Evolutionary conservation across 116 monocot genomes (phyloP).

Genomic region (Cymodocea nodosa): DNA sequence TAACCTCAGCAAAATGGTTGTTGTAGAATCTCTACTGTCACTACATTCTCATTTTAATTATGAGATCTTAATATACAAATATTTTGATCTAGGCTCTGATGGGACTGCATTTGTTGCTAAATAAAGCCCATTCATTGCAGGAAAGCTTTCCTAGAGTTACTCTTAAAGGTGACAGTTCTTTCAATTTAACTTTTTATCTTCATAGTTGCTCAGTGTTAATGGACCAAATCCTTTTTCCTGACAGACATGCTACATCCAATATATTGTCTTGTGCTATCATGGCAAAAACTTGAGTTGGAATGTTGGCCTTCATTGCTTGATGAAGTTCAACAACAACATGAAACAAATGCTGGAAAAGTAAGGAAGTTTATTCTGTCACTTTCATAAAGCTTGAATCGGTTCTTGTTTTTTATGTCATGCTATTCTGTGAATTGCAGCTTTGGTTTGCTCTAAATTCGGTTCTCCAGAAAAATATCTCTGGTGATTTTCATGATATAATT

Average conservation of each 20-base stretch:
- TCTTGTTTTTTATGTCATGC: not conserved
- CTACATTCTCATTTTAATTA: not conserved
- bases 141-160: slow-evolving; percentile 48
- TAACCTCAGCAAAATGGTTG: not conserved
- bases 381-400: not conserved
- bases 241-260: slow-evolving; percentile 56
- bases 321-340: slow-evolving; percentile 44
- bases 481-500: slow-evolving; percentile 24
- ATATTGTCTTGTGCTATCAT: slow-evolving; percentile 35
- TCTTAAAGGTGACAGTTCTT: slow-evolving; percentile 29
- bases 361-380: not conserved
- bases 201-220: not conserved
- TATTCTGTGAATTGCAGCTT: slow-evolving; percentile 30
- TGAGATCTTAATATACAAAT: not conserved
- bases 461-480: slow-evolving; percentile 38
- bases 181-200: not conserved
- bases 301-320: slow-evolving; percentile 78
- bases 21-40: slow-evolving; percentile 2
- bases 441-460: slow-evolving; percentile 79
- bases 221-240: not conserved
- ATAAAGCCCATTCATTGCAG: slow-evolving; percentile 37
- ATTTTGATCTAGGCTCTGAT: slow-evolving; percentile 42
- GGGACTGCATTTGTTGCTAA: slow-evolving; percentile 54
- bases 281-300: slow-evolving; percentile 85
- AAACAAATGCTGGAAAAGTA: slow-evolving; percentile 61